Evolutionary conservation across 2,329 filamentous ascomycete species (phyloP), one percentile per base, ranked within the genome.

Genomic region (Samsoniella hepiali): DNA sequence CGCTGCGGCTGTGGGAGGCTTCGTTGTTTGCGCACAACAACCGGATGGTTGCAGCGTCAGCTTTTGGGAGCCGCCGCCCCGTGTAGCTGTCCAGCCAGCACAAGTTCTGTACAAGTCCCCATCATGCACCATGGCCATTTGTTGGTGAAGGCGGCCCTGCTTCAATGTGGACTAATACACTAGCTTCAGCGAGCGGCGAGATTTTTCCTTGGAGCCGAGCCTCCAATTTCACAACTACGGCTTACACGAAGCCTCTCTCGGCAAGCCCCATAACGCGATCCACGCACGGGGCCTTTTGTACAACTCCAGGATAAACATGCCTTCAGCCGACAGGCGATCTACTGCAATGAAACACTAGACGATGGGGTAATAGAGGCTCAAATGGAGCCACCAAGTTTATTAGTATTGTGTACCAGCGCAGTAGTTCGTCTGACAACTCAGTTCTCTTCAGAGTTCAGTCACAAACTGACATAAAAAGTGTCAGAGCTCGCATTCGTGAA

Each of bases 291-390:
- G 31, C 10, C 27, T 5, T 36, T 38, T 51, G 22, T 22, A 10
- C n/a, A 45, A 54, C 22, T 44, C 31, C 38, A 61, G 40, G 50
- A 32, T 47, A 3, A 22, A 22, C n/a, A 38, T 38, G 34, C 3
- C 34, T 38, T 38, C 34, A 38, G 34, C 34, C 34, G 9, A 38
- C 27, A 17, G n/a, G 49, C n/a, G 50, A 62, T 62, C 58, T 55
- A 22, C 49, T 62, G 58, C 58, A 62, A 47, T 62, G 50, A 62
- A 62, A 62, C 58, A 62, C 58, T 62, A n/a, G 58, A 62, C 50
- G 49, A 58, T 29, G 58, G 45, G 58, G 47, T 27, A 22, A 34
- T 3, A 61, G 27, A 61, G n/a, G 58, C 45, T 42, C 45, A 42
- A 34, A 38, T 53, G 47, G 47, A 60, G 45, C 45, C 27, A 8